A percentile compares a stretch with the other conserved stretches of the same genome.
These are phyloP conservation scores for Sporothrix luriei DNA, from an alignment of 2,329 filamentous ascomycete genomes.

Conservation along the genomic window DNA sequence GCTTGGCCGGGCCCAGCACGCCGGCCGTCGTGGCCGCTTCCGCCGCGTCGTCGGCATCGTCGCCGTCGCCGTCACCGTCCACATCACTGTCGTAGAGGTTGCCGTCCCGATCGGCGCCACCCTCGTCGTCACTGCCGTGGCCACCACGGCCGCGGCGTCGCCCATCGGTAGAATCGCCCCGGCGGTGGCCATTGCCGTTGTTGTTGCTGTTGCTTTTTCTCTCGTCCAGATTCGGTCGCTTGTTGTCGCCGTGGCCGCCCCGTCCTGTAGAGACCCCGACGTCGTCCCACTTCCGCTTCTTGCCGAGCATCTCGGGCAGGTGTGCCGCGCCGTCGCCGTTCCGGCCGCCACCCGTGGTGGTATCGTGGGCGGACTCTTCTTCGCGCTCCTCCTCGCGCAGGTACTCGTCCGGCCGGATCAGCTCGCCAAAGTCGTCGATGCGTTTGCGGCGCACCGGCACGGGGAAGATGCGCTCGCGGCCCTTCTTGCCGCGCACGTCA, in stretches of 20 bases:
- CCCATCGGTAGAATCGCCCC: neutral
- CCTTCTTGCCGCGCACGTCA: slow-evolving; percentile 87
- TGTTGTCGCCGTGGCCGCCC: slow-evolving; percentile 44
- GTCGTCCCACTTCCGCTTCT: slow-evolving; percentile 94
- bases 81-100: slow-evolving; percentile 49
- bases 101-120: neutral
- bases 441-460: slow-evolving; percentile 77
- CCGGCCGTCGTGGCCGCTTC: slow-evolving; percentile 55
- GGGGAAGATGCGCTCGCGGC: slow-evolving; percentile 89
- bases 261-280: slow-evolving; percentile 44
- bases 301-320: slow-evolving; percentile 67
- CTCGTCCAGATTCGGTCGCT: slow-evolving; percentile 58
- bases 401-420: slow-evolving; percentile 93
- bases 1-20: slow-evolving; percentile 70
- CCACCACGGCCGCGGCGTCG: slow-evolving; percentile 15
- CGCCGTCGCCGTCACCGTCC: slow-evolving; percentile 61
- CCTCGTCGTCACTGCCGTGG: slow-evolving; percentile 16
- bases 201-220: neutral
- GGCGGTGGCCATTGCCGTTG: slow-evolving; percentile 35
- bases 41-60: slow-evolving; percentile 59
- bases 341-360: slow-evolving; percentile 53
- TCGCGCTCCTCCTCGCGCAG: slow-evolving; percentile 90
- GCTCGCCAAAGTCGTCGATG: slow-evolving; percentile 88
- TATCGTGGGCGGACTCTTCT: slow-evolving; percentile 60
- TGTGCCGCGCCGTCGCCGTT: slow-evolving; percentile 49